phyloP scores from a whole-genome alignment of 495 filamentous ascomycete genomes.

The Hyaloscypha finlandica region DNA sequence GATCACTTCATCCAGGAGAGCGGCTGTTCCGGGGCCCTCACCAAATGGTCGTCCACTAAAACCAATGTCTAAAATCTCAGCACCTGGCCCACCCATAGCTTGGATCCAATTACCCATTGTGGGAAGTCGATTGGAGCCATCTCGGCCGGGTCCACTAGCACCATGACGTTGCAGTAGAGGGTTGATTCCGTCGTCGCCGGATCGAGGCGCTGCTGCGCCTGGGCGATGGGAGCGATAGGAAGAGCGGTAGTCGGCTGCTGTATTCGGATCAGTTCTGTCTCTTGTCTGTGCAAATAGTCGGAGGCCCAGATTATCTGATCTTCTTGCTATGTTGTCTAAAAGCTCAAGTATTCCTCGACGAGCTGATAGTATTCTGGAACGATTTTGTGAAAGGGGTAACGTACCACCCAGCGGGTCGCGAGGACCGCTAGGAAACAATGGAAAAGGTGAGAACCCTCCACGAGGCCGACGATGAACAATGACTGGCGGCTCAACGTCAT shows the following conservation, averaged over 20 bases:
- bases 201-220: constrained; percentile 39
- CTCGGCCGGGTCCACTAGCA: constrained; percentile 36
- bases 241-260: constrained; percentile 31
- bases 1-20: constrained; percentile 27
- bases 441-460: constrained; percentile 28
- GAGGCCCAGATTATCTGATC: background rate
- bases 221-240: constrained; percentile 30
- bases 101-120: constrained; percentile 23
- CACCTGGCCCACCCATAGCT: constrained; percentile 27
- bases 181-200: constrained; percentile 77
- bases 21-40: constrained; percentile 27
- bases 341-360: background rate
- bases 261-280: constrained; percentile 33
- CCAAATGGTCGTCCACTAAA: constrained; percentile 52
- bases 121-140: constrained; percentile 38
- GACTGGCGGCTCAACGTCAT: constrained; percentile 41
- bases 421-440: constrained; percentile 45
- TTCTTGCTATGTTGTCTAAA: background rate
- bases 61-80: constrained; percentile 55
- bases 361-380: background rate
- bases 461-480: constrained; percentile 31
- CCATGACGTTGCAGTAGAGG: constrained; percentile 61
- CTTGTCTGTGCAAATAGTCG: background rate
- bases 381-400: constrained; percentile 24
- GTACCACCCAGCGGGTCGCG: constrained; percentile 48